Evolutionary conservation across 2,329 filamentous ascomycete genomes (phyloP).

Genomic region (Trichophyton benhamiae): DNA sequence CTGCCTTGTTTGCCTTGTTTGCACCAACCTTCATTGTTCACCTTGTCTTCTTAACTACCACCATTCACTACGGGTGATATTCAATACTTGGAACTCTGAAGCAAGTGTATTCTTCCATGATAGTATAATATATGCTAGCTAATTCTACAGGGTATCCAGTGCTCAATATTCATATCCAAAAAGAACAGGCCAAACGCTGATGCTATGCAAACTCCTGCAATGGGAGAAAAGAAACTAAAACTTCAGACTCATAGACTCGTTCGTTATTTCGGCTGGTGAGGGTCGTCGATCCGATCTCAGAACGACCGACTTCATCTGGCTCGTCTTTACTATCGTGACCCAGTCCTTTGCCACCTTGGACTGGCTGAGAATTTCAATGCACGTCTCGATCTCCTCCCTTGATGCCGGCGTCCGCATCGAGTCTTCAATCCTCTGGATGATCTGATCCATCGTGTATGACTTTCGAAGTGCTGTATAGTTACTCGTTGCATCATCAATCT

Average conservation of each 20-base stretch:
- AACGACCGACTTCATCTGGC: slow-evolving; percentile 35
- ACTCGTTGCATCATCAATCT: slow-evolving; percentile 17
- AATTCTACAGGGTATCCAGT: neutral
- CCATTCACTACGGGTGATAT: too few species aligned
- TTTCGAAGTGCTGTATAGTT: slow-evolving; percentile 41
- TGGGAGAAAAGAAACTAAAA: neutral
- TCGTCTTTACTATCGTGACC: slow-evolving; percentile 38
- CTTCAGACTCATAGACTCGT: neutral
- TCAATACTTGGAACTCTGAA: too few species aligned
- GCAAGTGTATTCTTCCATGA: neutral
- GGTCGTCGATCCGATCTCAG: slow-evolving; percentile 21
- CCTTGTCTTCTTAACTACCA: too few species aligned
- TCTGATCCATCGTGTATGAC: slow-evolving; percentile 52
- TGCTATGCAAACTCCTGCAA: neutral
- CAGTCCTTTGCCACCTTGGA: slow-evolving; percentile 39
- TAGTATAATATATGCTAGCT: neutral
- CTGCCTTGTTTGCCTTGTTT: slow-evolving; percentile 4
- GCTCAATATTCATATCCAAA: slow-evolving; percentile 4
- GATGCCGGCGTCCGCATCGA: slow-evolving; percentile 46
- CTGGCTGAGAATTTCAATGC: slow-evolving; percentile 36
- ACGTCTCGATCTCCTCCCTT: slow-evolving; percentile 36
- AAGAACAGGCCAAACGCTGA: neutral
- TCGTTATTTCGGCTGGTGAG: neutral
- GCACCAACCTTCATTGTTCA: neutral
- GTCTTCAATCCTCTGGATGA: slow-evolving; percentile 55